These are phyloP conservation scores for Fusarium goolgardi DNA, from an alignment of 2,329 filamentous ascomycete genomes.

Conservation along the genomic window DNA sequence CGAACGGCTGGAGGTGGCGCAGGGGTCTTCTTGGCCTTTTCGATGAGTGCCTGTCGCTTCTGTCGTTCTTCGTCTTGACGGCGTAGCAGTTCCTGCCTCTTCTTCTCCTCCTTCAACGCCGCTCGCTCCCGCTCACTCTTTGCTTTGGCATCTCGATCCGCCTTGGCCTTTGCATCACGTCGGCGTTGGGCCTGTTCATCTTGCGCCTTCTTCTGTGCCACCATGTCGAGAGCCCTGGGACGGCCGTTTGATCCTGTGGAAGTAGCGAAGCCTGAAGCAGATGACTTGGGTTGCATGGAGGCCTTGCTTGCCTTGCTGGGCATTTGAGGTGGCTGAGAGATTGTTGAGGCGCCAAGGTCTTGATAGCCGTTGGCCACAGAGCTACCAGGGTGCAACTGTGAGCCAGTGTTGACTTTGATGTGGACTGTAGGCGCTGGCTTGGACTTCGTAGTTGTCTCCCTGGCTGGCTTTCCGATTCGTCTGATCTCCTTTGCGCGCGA, in stretches of 20 bases:
- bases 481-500: conserved; percentile 66
- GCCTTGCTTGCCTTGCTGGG: conserved; percentile 75
- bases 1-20: conserved; percentile 71
- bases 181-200: conserved; percentile 80
- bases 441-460: conserved; percentile 67
- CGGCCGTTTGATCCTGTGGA: conserved; percentile 68
- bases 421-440: conserved; percentile 74
- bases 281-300: conserved; percentile 69
- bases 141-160: conserved; percentile 80
- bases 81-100: conserved; percentile 67
- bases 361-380: conserved; percentile 68
- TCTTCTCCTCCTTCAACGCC: conserved; percentile 64
- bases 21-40: conserved; percentile 72
- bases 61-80: conserved; percentile 72
- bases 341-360: conserved; percentile 53
- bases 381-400: conserved; percentile 69
- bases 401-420: conserved; percentile 76
- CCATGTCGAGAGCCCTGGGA: conserved; percentile 78
- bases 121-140: conserved; percentile 66
- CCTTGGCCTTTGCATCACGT: conserved; percentile 82
- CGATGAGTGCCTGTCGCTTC: conserved; percentile 69
- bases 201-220: conserved; percentile 84
- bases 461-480: conserved; percentile 71
- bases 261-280: conserved; percentile 69
- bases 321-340: conserved; percentile 55